Conservation (phyloP, 1,284 basidiomycete species). For the Boletus albobrunnescens region DNA sequence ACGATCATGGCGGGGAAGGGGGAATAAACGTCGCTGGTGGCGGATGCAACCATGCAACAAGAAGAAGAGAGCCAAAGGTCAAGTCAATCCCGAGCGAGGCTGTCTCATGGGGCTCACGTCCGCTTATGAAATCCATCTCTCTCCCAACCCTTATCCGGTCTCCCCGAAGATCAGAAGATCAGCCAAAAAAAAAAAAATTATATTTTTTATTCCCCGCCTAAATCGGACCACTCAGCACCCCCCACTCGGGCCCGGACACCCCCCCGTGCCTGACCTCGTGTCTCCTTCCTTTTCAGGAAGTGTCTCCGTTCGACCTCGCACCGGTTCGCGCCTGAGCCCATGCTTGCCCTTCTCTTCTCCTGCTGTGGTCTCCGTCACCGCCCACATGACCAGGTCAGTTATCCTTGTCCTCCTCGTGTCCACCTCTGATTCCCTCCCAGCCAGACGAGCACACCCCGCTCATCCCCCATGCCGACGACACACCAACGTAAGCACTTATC, state of each 20-base stretch:
- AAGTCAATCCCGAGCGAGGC: conserved; percentile 30
- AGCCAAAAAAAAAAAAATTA: conserved; percentile 4
- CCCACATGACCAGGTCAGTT: conserved; percentile 19
- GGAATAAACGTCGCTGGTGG: conserved; percentile 51
- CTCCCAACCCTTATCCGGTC: conserved; percentile 28
- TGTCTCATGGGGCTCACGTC: conserved; percentile 36
- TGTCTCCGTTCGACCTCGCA: background rate
- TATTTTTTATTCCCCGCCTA: conserved; percentile 18
- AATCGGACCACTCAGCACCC: conserved; percentile 23
- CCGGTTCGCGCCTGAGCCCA: conserved; percentile 8
- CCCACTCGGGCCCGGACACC: conserved; percentile 17
- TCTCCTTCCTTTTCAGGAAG: background rate
- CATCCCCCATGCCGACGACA: conserved; percentile 29
- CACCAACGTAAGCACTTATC: conserved; percentile 20
- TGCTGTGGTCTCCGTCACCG: conserved; percentile 27
- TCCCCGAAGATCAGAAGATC: conserved; percentile 36
- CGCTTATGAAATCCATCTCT: conserved; percentile 36
- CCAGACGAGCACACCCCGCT: conserved; percentile 27
- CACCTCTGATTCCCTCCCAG: conserved; percentile 11
- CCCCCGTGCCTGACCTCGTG: conserved; percentile 29
- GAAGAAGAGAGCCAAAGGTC: conserved; percentile 6
- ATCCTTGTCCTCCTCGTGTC: background rate
- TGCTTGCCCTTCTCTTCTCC: conserved; percentile 28
- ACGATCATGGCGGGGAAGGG: conserved; percentile 50
- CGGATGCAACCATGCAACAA: conserved; percentile 50